phyloP scores from a whole-genome alignment of 306 rosid genomes.

The Lathyrus sativus region DNA sequence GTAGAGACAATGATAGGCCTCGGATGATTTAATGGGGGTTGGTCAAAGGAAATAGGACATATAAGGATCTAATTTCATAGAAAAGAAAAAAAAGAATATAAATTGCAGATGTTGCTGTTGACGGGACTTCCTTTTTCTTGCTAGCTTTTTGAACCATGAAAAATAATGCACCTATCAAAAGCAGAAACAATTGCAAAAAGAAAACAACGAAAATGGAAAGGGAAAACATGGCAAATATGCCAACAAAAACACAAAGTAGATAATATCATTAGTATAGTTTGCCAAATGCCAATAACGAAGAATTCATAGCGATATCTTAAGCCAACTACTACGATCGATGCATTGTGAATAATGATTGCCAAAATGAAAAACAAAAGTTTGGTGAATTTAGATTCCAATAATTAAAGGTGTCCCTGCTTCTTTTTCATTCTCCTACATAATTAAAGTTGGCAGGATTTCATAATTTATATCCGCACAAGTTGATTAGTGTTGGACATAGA shows the following conservation, averaged over 20 bases:
- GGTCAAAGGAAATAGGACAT: neutral
- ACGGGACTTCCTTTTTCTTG: constrained; percentile 5
- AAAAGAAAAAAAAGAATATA: constrained; percentile 18
- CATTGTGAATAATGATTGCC: constrained; percentile 10
- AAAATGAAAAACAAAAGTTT: constrained; percentile 22
- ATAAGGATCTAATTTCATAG: neutral
- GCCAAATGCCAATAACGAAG: constrained; percentile 15
- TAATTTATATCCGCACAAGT: no score
- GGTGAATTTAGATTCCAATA: constrained; percentile 26
- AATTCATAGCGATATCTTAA: neutral
- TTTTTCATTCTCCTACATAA: neutral
- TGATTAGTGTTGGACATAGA: no score
- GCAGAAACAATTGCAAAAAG: constrained; percentile 37
- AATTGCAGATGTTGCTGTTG: constrained; percentile 31
- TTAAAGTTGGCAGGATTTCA: no score
- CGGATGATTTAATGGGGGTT: neutral
- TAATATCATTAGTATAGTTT: constrained; percentile 33
- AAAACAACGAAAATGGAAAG: constrained; percentile 31
- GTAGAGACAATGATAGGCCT: constrained; percentile 18
- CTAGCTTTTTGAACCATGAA: constrained; percentile 20
- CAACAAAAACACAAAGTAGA: constrained; percentile 24
- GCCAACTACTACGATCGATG: neutral
- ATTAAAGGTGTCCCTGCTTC: neutral
- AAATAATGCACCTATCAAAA: constrained; percentile 41
- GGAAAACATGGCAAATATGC: constrained; percentile 11